Evolutionary conservation across 2,329 filamentous ascomycete species (phyloP), one percentile per base, ranked within the genome.

Genomic region (Triangularia verruculosa): DNA sequence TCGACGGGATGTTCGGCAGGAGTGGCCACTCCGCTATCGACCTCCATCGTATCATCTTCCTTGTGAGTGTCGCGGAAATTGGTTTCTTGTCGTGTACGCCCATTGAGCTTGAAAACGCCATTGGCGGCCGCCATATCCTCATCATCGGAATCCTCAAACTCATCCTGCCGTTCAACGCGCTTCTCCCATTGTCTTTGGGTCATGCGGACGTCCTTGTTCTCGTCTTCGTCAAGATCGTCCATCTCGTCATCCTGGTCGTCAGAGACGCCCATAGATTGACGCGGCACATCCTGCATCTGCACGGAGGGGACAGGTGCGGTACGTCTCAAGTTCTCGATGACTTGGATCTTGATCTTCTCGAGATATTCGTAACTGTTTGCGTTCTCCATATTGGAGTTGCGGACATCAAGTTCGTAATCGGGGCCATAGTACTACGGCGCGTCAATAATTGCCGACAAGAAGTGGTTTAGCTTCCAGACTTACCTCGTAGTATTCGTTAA

Each of bases 401-500:
- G 88, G 1, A 97, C 95, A 75, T 97, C 95, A 6, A 99, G 84
- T 66, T 92, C 89, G 71, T 94, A 96, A 71, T 96, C 92, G 6
- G 91, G 91, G 13, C 91, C 92, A 75, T 98, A 99, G 73, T 97
- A 96, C 83, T 95, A 79, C 2, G 20, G 80, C 66, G 20, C 60
- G 70, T 68, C 56, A 68, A 67, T 43, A 7, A 66, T 12, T 2
- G 11, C 11, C 11, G 3, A 25, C 34, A 17, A 52, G n/a, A 11
- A 11, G 15, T 12, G 22, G 20, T 8, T 7, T 24, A 25, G 15
- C 47, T 17, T 5, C 17, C 1, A 28, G 2, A 72, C 77, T 72
- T 76, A 88, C 86, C 74, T 89, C 86, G 74, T 98, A 98, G 77
- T 98, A 98, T 79, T 98, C 94, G 68, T 97, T 98, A 77, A 93